These are phyloP conservation scores for Sporothrix phasma DNA, from an alignment of 2,329 filamentous ascomycete genomes.

Conservation along the genomic window DNA sequence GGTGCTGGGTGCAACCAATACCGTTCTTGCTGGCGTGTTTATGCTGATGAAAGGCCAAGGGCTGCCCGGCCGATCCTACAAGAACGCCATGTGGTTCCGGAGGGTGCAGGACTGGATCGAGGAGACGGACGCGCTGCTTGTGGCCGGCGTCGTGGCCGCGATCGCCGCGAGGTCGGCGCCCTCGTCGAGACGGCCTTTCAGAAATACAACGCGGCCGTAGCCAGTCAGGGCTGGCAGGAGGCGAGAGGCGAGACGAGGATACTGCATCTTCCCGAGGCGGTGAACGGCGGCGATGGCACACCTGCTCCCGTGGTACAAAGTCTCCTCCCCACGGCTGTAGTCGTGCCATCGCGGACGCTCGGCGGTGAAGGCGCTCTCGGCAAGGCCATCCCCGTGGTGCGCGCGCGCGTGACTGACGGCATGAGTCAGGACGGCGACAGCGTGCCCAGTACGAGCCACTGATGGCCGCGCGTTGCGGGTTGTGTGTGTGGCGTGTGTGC, in stretches of 20 bases:
- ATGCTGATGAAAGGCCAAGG: constrained; percentile 45
- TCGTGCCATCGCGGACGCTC: not conserved
- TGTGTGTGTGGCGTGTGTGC: too few species aligned
- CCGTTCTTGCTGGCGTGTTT: constrained; percentile 50
- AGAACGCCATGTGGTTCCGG: constrained; percentile 37
- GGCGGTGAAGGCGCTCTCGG: not conserved
- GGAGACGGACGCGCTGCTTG: constrained; percentile 38
- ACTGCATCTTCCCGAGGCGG: not conserved
- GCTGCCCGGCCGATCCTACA: constrained; percentile 36
- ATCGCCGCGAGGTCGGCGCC: constrained; percentile 33
- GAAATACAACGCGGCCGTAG: constrained; percentile 24
- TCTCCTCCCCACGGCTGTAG: too few species aligned
- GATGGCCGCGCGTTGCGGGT: too few species aligned
- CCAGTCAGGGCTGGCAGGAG: constrained; percentile 5
- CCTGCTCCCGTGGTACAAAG: too few species aligned
- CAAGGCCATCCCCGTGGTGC: not conserved
- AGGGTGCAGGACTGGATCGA: constrained; percentile 45
- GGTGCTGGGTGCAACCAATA: constrained; percentile 52
- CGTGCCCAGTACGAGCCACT: too few species aligned
- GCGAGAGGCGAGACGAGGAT: too few species aligned
- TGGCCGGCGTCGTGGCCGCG: constrained; percentile 33
- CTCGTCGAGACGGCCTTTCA: constrained; percentile 34
- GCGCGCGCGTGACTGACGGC: not conserved
- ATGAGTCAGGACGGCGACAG: not conserved
- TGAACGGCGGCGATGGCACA: not conserved